phyloP scores from a whole-genome alignment of 2,329 filamentous ascomycete species.

The Arthroderma sp. region DNA sequence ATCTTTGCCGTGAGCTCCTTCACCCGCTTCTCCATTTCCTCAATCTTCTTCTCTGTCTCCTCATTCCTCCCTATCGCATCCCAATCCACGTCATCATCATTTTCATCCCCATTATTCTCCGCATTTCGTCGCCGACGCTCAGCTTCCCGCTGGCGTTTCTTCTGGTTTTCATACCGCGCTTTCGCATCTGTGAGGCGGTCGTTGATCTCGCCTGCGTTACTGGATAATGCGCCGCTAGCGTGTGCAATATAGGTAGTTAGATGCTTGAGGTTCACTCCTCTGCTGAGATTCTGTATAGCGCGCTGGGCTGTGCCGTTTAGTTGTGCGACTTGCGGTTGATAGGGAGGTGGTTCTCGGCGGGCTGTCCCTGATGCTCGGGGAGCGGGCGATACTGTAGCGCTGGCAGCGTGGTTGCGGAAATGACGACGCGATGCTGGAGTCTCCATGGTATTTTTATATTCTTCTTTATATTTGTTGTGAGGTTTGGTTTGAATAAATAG shows the following conservation, averaged over 20 bases:
- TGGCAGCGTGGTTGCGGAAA: not conserved
- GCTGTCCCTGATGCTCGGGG: not conserved
- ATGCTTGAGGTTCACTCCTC: constrained; percentile 28
- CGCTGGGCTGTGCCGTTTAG: constrained; percentile 37
- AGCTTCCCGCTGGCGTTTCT: constrained; percentile 17
- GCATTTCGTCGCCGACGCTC: not conserved
- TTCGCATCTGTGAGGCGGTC: constrained; percentile 36
- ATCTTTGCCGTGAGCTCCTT: constrained; percentile 40
- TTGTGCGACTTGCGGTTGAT: constrained; percentile 40
- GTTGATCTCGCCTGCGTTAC: constrained; percentile 41
- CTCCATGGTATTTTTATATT: too few relatives aligned
- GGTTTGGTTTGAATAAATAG: too few relatives aligned
- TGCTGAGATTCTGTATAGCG: constrained; percentile 33
- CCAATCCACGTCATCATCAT: not conserved
- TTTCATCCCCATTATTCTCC: not conserved
- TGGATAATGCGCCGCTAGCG: constrained; percentile 35
- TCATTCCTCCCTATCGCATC: not conserved
- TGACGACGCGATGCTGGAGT: too few relatives aligned
- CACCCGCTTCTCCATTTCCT: constrained; percentile 19
- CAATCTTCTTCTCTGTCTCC: constrained; percentile 2
- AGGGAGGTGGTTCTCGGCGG: constrained; percentile 29
- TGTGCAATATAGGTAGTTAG: constrained; percentile 38
- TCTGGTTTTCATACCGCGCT: constrained; percentile 24
- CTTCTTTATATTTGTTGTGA: too few relatives aligned
- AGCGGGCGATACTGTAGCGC: not conserved